phyloP scores from a whole-genome alignment of 306 rosid genomes.

The Sicyos edulis region DNA sequence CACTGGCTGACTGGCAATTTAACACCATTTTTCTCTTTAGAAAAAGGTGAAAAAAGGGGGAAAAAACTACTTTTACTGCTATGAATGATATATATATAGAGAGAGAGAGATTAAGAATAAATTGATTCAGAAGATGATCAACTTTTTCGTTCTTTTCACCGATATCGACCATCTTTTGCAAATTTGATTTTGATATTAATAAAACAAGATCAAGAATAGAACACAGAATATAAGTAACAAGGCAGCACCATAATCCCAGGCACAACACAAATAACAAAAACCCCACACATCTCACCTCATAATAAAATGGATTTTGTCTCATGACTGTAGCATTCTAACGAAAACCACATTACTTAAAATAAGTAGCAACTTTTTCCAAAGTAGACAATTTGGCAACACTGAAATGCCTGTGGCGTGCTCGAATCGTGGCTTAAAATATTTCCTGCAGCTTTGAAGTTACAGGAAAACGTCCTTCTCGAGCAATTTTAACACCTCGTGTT shows the following conservation, averaged over 20 bases:
- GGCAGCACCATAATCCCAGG: conserved; percentile 1
- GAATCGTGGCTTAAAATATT: too few relatives aligned
- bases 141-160: background rate
- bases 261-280: background rate
- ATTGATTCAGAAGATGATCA: background rate
- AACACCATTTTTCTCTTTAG: background rate
- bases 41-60: background rate
- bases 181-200: conserved; percentile 64
- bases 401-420: too few relatives aligned
- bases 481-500: conserved; percentile 77
- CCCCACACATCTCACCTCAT: conserved; percentile 11
- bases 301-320: background rate
- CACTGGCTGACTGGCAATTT: background rate
- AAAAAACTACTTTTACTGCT: background rate
- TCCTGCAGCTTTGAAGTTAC: conserved; percentile 27
- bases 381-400: background rate
- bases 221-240: background rate
- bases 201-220: conserved; percentile 18
- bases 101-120: background rate
- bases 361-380: background rate
- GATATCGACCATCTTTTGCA: conserved; percentile 31
- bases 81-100: background rate
- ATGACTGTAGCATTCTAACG: conserved; percentile 5
- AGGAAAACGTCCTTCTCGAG: conserved; percentile 97
- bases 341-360: background rate